phyloP scores from a whole-genome alignment of 768 basidiomycete species.

The Terana coerulea region DNA sequence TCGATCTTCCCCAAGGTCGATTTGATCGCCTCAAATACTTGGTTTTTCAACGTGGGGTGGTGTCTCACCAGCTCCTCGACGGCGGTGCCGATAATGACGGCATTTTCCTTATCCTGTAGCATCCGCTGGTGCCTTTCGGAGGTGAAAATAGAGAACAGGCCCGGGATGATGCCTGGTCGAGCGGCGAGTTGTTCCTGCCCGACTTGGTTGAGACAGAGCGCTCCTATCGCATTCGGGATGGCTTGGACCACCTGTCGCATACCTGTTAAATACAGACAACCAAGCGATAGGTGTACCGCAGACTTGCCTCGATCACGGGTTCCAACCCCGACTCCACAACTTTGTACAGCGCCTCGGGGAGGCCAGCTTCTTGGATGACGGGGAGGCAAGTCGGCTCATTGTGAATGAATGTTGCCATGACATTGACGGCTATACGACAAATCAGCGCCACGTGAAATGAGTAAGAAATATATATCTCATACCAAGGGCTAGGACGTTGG shows the following conservation, averaged over 20 bases:
- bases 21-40: conserved; percentile 77
- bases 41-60: conserved; percentile 80
- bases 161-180: conserved; percentile 78
- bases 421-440: conserved; percentile 85
- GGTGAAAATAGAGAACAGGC: conserved; percentile 83
- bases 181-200: conserved; percentile 79
- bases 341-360: conserved; percentile 88
- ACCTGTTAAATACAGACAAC: not conserved
- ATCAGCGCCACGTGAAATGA: not conserved
- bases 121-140: conserved; percentile 80
- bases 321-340: conserved; percentile 83
- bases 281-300: not conserved
- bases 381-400: conserved; percentile 95
- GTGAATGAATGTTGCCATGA: conserved; percentile 96
- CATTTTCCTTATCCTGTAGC: conserved; percentile 90
- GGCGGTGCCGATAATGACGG: conserved; percentile 80
- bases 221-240: conserved; percentile 93
- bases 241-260: conserved; percentile 75
- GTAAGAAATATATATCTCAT: conserved; percentile 17
- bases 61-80: conserved; percentile 96
- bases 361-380: conserved; percentile 86
- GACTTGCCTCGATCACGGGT: conserved; percentile 78
- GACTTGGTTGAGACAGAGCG: conserved; percentile 88
- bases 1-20: conserved; percentile 70
- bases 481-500: conserved; percentile 84